A percentile compares a stretch with the other conserved stretches of the same genome.
Evolutionary conservation across 208 protist genomes (phyloP).

Genomic region (Trypanosoma melophagium): DNA sequence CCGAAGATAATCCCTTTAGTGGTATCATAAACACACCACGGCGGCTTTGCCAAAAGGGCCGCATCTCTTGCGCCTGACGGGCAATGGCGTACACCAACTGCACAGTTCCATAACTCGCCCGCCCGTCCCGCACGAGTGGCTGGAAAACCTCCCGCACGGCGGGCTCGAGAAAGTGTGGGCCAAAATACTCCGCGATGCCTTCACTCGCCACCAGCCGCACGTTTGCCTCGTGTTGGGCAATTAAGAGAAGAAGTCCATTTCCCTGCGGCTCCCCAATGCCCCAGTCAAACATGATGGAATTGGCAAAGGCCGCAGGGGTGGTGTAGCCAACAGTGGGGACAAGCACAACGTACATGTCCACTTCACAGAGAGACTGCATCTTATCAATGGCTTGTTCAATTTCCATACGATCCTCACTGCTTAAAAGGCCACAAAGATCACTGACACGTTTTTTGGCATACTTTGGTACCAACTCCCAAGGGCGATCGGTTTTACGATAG

Average conservation of each 20-base stretch:
- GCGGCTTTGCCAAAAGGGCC: constrained; percentile 55
- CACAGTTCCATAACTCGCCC: constrained; percentile 75
- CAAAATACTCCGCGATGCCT: constrained; percentile 84
- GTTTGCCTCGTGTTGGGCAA: constrained; percentile 77
- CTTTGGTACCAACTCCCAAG: constrained; percentile 80
- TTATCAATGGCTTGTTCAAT: constrained; percentile 87
- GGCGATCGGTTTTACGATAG: constrained; percentile 76
- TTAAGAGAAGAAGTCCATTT: constrained; percentile 80
- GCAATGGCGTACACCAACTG: constrained; percentile 89
- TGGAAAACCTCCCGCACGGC: constrained; percentile 79
- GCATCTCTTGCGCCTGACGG: constrained; percentile 83
- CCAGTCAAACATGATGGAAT: constrained; percentile 88
- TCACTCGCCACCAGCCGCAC: constrained; percentile 76
- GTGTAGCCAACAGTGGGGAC: constrained; percentile 87
- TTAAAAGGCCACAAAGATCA: constrained; percentile 78
- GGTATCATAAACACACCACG: too few species aligned
- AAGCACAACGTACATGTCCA: constrained; percentile 81
- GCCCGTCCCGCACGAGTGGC: constrained; percentile 75
- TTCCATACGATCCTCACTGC: constrained; percentile 82
- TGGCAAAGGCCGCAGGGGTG: constrained; percentile 73
- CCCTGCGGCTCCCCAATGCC: constrained; percentile 69
- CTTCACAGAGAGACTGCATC: constrained; percentile 83
- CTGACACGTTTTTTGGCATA: constrained; percentile 86
- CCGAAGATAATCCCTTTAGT: too few species aligned
- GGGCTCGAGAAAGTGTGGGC: constrained; percentile 57